phyloP scores from a whole-genome alignment of 495 filamentous ascomycete genomes.

The Tricharina praecox region DNA sequence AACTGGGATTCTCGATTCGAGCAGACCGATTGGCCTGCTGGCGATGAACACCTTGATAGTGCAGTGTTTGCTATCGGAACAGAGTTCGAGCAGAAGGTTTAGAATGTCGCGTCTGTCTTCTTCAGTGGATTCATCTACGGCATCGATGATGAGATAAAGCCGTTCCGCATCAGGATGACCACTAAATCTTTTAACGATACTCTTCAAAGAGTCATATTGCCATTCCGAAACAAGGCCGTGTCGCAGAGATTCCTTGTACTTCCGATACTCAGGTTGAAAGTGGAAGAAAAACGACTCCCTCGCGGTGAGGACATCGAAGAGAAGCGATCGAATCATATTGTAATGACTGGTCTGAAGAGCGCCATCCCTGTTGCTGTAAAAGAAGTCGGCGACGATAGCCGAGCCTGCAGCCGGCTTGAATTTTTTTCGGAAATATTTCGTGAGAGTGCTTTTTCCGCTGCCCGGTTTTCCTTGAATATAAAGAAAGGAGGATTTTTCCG shows the following conservation, averaged over 20 bases:
- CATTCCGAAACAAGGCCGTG: background rate
- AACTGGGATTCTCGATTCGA: background rate
- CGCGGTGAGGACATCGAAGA: background rate
- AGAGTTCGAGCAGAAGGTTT: background rate
- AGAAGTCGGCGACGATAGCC: background rate
- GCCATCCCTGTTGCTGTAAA: slow-evolving; percentile 1
- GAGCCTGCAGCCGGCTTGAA: background rate
- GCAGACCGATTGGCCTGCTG: background rate
- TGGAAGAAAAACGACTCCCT: background rate
- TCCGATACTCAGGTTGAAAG: background rate
- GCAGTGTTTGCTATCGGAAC: background rate
- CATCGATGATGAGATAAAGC: slow-evolving; percentile 5
- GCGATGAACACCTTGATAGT: slow-evolving; percentile 2
- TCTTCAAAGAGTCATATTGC: background rate
- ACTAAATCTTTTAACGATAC: background rate
- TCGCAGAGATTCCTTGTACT: background rate
- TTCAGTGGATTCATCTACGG: background rate
- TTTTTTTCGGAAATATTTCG: background rate
- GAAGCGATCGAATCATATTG: slow-evolving; percentile 1
- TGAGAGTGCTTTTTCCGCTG: slow-evolving; percentile 9
- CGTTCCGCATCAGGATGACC: background rate
- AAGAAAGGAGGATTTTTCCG: background rate
- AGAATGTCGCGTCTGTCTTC: background rate
- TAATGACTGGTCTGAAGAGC: background rate
- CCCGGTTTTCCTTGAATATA: slow-evolving; percentile 9